A percentile compares a stretch with the other conserved stretches of the same genome.
Evolutionary conservation across 2,329 filamentous ascomycete species (phyloP).

Genomic region (Cadophora malorum): DNA sequence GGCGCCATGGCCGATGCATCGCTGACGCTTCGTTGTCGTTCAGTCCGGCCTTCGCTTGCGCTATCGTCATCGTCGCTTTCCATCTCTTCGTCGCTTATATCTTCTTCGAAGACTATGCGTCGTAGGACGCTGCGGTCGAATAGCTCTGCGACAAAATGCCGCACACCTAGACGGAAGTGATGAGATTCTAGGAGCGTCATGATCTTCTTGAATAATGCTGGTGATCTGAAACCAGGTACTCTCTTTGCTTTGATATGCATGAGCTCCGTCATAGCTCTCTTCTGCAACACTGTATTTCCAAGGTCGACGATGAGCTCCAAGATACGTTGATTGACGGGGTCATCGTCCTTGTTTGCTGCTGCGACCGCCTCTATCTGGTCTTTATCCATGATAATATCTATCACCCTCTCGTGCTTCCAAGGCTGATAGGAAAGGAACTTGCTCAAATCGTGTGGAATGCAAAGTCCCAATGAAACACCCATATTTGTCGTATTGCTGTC

Average conservation of each 20-base stretch:
- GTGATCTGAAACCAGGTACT: slow-evolving; percentile 75
- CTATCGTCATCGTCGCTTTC: slow-evolving; percentile 54
- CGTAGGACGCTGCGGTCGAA: slow-evolving; percentile 92
- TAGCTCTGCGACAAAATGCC: slow-evolving; percentile 89
- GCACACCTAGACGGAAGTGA: slow-evolving; percentile 85
- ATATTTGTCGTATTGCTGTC: slow-evolving; percentile 85
- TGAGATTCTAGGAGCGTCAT: slow-evolving; percentile 87
- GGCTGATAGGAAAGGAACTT: slow-evolving; percentile 76
- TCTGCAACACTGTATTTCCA: slow-evolving; percentile 91
- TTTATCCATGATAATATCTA: slow-evolving; percentile 47
- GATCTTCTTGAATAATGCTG: slow-evolving; percentile 81
- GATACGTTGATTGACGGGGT: slow-evolving; percentile 73
- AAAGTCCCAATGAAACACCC: slow-evolving; percentile 85
- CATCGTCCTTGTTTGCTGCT: slow-evolving; percentile 59
- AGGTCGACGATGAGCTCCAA: slow-evolving; percentile 86
- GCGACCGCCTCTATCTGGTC: slow-evolving; percentile 54
- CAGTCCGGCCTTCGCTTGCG: slow-evolving; percentile 51
- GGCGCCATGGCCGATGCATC: slow-evolving; percentile 40
- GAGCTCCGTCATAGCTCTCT: slow-evolving; percentile 83
- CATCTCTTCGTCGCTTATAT: slow-evolving; percentile 45
- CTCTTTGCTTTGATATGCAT: slow-evolving; percentile 79
- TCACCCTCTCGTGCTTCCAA: slow-evolving; percentile 54
- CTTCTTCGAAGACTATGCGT: slow-evolving; percentile 79
- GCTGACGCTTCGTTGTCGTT: slow-evolving; percentile 62
- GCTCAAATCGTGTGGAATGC: slow-evolving; percentile 79